Conservation (phyloP, 176 grass and related monocot species). For the Phyllostachys edulis region DNA sequence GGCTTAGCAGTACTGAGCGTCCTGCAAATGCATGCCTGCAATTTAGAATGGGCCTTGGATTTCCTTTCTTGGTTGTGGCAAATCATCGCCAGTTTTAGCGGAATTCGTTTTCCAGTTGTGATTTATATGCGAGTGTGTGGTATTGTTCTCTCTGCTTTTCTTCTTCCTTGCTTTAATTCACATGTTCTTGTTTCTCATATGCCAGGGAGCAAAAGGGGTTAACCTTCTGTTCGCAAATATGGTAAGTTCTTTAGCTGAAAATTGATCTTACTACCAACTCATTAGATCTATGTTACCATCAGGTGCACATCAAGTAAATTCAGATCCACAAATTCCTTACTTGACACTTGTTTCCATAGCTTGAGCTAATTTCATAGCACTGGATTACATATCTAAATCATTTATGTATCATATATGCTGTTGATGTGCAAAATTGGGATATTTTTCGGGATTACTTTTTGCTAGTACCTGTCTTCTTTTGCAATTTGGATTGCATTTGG, state of each 20-base stretch:
- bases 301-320: neutral
- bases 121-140: neutral
- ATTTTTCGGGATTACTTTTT: neutral
- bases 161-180: neutral
- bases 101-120: neutral
- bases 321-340: neutral
- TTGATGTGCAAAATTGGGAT: neutral
- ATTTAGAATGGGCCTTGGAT: neutral
- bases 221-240: slow-evolving; percentile 26
- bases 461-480: neutral
- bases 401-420: neutral
- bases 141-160: neutral
- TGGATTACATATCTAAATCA: neutral
- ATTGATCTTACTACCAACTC: slow-evolving; percentile 14
- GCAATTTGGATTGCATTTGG: neutral
- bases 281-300: neutral
- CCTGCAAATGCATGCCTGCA: neutral
- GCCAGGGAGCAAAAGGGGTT: slow-evolving; percentile 33
- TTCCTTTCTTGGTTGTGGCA: neutral
- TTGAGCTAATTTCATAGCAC: neutral
- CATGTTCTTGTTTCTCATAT: slow-evolving; percentile 2
- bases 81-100: neutral
- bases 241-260: slow-evolving; percentile 30
- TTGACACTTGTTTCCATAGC: neutral
- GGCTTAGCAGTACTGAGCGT: neutral